phyloP scores from a whole-genome alignment of 306 rosid genomes.

The Ziziphus jujuba region DNA sequence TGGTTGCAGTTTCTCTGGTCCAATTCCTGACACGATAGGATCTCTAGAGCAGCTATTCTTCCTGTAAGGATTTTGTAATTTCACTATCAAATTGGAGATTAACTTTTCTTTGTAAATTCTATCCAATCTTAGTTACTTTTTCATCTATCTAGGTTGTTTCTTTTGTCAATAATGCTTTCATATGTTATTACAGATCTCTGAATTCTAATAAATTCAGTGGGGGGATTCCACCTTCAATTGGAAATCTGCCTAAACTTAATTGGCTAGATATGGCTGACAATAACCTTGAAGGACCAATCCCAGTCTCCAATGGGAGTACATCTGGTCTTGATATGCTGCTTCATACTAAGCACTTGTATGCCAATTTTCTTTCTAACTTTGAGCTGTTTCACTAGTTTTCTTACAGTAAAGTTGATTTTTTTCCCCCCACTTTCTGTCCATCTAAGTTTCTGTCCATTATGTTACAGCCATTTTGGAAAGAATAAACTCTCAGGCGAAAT shows the following conservation, averaged over 20 bases:
- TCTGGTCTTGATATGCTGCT: slow-evolving; percentile 38
- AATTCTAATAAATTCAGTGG: slow-evolving; percentile 37
- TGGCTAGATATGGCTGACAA: slow-evolving; percentile 50
- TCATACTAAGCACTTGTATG: slow-evolving; percentile 44
- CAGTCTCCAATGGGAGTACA: slow-evolving; percentile 21
- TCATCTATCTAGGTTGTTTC: background rate
- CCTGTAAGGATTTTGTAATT: slow-evolving; percentile 47
- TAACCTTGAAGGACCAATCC: slow-evolving; percentile 33
- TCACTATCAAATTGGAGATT: background rate
- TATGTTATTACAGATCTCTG: slow-evolving; percentile 33
- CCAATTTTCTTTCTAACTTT: background rate
- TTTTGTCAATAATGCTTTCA: background rate
- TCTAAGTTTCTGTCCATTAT: slow-evolving; percentile 18
- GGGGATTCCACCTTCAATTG: slow-evolving; percentile 35
- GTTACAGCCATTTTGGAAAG: slow-evolving; percentile 59
- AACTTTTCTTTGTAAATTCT: background rate
- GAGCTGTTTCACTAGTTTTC: background rate
- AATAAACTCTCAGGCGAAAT: slow-evolving; percentile 54
- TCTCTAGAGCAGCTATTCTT: slow-evolving; percentile 41
- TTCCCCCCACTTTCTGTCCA: too few relatives aligned
- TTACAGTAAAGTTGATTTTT: background rate
- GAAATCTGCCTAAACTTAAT: slow-evolving; percentile 36
- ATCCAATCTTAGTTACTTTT: background rate
- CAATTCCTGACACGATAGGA: slow-evolving; percentile 64
- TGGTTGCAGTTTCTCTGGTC: slow-evolving; percentile 61